phyloP scores from a whole-genome alignment of 306 rosid genomes.

The Glycine latifolia region DNA sequence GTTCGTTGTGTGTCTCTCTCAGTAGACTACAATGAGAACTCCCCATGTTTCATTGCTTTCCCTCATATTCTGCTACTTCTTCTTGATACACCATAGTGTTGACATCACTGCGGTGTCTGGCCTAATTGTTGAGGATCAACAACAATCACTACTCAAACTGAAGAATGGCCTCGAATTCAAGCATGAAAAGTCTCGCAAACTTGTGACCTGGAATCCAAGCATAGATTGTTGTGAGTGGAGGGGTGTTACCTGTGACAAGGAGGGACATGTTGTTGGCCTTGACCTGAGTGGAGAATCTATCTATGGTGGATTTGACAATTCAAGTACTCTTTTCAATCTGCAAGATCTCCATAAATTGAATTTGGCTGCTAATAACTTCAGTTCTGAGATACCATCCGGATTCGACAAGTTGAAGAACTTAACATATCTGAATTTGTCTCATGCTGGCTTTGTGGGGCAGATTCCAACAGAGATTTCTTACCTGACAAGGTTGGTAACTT shows the following conservation, averaged over 20 bases:
- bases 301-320: constrained; percentile 8
- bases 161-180: too few relatives aligned
- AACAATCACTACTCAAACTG: too few relatives aligned
- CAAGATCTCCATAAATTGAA: not conserved
- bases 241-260: constrained; percentile 53
- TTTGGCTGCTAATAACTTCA: not conserved
- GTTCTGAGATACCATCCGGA: constrained; percentile 21
- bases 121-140: too few relatives aligned
- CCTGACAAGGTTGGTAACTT: constrained; percentile 24
- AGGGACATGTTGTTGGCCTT: constrained; percentile 40
- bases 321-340: constrained; percentile 30
- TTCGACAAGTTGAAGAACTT: constrained; percentile 36
- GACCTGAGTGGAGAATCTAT: constrained; percentile 30
- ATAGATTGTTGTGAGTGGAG: constrained; percentile 50
- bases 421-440: constrained; percentile 13
- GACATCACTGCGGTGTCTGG: too few relatives aligned
- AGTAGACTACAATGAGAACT: too few relatives aligned
- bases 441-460: constrained; percentile 11
- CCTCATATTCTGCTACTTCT: too few relatives aligned
- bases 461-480: constrained; percentile 36
- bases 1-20: too few relatives aligned
- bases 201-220: constrained; percentile 31
- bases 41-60: too few relatives aligned
- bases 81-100: too few relatives aligned
- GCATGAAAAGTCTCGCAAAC: not conserved